Evolutionary conservation across 441 rosid genomes (phyloP).

Genomic region (Mallotus japonicus): DNA sequence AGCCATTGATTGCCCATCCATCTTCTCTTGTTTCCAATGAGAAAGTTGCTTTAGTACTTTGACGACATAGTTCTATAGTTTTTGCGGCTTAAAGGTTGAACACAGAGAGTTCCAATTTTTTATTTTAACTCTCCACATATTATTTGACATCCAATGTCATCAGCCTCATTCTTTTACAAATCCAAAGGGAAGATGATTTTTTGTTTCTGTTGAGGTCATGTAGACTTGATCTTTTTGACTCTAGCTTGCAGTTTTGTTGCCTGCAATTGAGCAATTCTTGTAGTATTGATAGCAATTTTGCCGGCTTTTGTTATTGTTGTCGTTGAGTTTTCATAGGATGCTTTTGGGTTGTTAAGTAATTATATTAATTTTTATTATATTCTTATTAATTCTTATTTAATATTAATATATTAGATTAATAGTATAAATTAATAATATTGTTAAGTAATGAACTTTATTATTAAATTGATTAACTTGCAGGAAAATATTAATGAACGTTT

Average conservation of each 20-base stretch:
- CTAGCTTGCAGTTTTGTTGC: conserved; percentile 30
- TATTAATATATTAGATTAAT: too few relatives aligned
- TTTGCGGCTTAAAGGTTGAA: conserved; percentile 38
- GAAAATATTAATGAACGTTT: too few relatives aligned
- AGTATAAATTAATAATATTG: too few relatives aligned
- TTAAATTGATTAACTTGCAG: too few relatives aligned
- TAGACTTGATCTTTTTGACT: conserved; percentile 30
- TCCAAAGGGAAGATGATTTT: conserved; percentile 28
- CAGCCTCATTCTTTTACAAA: conserved; percentile 24
- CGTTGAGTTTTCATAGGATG: conserved; percentile 18
- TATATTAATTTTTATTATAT: too few relatives aligned
- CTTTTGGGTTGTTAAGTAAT: not conserved
- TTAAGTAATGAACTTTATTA: too few relatives aligned
- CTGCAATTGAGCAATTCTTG: conserved; percentile 25
- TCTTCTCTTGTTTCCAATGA: conserved; percentile 65
- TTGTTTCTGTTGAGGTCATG: conserved; percentile 24
- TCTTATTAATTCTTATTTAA: too few relatives aligned
- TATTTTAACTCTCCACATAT: conserved; percentile 8
- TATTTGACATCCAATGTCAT: conserved; percentile 25
- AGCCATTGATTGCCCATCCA: conserved; percentile 81
- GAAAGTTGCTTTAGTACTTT: conserved; percentile 82
- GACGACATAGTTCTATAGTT: conserved; percentile 34
- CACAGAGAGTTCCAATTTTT: conserved; percentile 29
- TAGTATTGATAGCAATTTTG: conserved; percentile 23
- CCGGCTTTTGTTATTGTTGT: conserved; percentile 25